Evolutionary conservation across 805 yeast species (phyloP).

Genomic region (Cyberlindnera maclurae): DNA sequence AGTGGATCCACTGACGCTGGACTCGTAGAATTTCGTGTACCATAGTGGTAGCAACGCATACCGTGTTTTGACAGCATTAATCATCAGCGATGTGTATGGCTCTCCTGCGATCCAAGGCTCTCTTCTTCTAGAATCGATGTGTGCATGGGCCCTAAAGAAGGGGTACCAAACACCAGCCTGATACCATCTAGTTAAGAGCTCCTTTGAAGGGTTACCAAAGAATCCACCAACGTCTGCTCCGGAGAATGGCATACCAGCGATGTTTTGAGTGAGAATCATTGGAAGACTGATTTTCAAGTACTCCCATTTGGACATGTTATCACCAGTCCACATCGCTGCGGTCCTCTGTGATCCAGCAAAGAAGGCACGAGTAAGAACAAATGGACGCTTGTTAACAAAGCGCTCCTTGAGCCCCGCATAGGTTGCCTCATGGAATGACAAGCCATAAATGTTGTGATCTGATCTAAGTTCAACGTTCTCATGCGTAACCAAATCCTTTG

Average conservation of each 20-base stretch:
- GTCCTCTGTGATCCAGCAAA: slow-evolving; percentile 89
- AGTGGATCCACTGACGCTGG: slow-evolving; percentile 59
- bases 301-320: slow-evolving; percentile 90
- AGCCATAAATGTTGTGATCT: slow-evolving; percentile 79
- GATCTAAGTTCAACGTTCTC: slow-evolving; percentile 89
- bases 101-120: slow-evolving; percentile 89
- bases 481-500: slow-evolving; percentile 70
- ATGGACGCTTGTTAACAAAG: slow-evolving; percentile 59
- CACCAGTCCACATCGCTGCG: slow-evolving; percentile 98
- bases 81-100: slow-evolving; percentile 57
- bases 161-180: slow-evolving; percentile 96
- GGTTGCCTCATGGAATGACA: slow-evolving; percentile 76
- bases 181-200: slow-evolving; percentile 86
- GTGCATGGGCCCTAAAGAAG: slow-evolving; percentile 94
- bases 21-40: slow-evolving; percentile 70
- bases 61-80: slow-evolving; percentile 66
- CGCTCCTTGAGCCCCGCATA: slow-evolving; percentile 55
- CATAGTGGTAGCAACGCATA: slow-evolving; percentile 71
- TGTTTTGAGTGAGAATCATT: slow-evolving; percentile 74
- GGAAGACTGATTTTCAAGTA: slow-evolving; percentile 75
- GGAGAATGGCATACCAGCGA: slow-evolving; percentile 83
- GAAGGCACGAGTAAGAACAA: slow-evolving; percentile 78
- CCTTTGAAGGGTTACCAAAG: slow-evolving; percentile 81
- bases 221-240: slow-evolving; percentile 99
- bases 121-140: slow-evolving; percentile 84